Conservation (phyloP, 768 basidiomycete species). For the Panellus pusillus region DNA sequence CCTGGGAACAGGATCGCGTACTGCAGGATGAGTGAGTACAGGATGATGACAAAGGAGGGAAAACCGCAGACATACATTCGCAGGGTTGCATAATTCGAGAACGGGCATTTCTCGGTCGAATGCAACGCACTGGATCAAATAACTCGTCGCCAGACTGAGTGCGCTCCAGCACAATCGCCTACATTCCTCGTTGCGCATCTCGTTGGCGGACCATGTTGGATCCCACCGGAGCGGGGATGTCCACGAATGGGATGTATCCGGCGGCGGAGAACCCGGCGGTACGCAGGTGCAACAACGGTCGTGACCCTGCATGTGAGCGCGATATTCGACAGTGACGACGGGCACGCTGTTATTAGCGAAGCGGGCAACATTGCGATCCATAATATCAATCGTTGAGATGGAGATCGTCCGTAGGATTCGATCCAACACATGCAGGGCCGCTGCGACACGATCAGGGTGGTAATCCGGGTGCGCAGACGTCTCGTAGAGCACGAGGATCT, state of each 20-base stretch:
- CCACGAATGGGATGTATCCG: conserved; percentile 44
- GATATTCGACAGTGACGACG: conserved; percentile 36
- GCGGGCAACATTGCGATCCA: conserved; percentile 51
- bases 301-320: conserved; percentile 26
- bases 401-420: conserved; percentile 56
- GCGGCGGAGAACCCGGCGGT: conserved; percentile 33
- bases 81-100: conserved; percentile 62
- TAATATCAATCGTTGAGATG: conserved; percentile 57
- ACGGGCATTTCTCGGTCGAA: conserved; percentile 58
- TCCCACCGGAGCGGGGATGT: conserved; percentile 63
- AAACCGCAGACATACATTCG: conserved; percentile 51
- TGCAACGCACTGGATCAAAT: conserved; percentile 67
- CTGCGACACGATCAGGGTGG: conserved; percentile 50
- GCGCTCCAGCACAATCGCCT: conserved; percentile 79
- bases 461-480: conserved; percentile 71
- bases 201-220: conserved; percentile 49
- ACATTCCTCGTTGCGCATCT: conserved; percentile 67
- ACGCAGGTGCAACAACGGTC: conserved; percentile 49
- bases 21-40: conserved; percentile 33
- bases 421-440: conserved; percentile 61
- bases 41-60: conserved; percentile 2
- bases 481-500: conserved; percentile 81
- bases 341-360: conserved; percentile 57
- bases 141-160: conserved; percentile 64
- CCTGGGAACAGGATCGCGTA: conserved; percentile 73